Base-by-base conservation (phyloP, 2,329 filamentous ascomycete species). In the Coniochaeta sp. region DNA sequence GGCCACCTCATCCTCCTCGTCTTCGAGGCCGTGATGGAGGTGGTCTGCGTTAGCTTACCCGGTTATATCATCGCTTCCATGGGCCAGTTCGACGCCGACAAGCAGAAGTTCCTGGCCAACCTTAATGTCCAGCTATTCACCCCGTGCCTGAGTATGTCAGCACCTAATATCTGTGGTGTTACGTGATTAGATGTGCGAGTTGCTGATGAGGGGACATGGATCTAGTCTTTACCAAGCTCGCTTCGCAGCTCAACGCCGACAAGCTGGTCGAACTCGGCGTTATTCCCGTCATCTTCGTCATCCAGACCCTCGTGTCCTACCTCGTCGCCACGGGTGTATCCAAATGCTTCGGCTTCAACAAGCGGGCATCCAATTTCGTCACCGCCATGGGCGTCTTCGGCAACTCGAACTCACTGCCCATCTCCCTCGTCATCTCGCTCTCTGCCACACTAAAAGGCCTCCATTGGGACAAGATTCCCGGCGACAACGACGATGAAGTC, bases 201-300 rank as follows among this genome's bases (percentile, higher is more conserved):
- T 26, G 38, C 35, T 32, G 26, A 33, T 18, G 32, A 28, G 24
- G 14, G 8, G n/a, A 20, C 24, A 27, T 27, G 38, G n/a, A n/a
- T n/a, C n/a, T 50, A 94, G 91, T 99, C 68, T 99, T 97, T 70
- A 96, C 89, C 14, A 99, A 99, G 70, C 81, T 99, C 33, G 94
- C 91, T 7, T 95, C 91, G 1, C 92, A 99, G 70, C 79, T 99
- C 53, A 96, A 88, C 45, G 88, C 91, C 51, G 87, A 94, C 55
- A 96, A 96, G 70, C 80, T 99, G 49, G 77, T 83, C 56, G 94
- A 97, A 52, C 81, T 99, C 35, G 90, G 87, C 58, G 87, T 99
- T 58, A 99, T 99, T 53, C 94, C 94, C n/a, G 71, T 90, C 59
- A 96, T 99, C 66, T 97, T 97, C 69, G 63, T 91, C 54, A 77